Conservation (phyloP, 176 grass and related monocot genomes). For the Urochloa ruziziensis region DNA sequence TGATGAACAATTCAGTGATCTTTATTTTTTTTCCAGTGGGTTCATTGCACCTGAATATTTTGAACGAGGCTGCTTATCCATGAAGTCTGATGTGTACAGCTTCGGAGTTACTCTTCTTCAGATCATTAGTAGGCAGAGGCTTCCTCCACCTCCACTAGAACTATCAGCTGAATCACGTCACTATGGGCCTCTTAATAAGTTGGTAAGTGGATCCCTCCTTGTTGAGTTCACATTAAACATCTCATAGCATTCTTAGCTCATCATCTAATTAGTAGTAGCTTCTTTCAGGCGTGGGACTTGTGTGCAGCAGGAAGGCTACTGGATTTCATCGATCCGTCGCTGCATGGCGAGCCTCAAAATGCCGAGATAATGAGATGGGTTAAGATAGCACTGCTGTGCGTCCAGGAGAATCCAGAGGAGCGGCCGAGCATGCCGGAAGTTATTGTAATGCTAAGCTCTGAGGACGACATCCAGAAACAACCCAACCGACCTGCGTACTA, state of each 20-base stretch:
- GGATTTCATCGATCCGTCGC: neutral
- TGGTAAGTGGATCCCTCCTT: neutral
- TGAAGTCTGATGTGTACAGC: too few relatives aligned
- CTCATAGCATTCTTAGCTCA: neutral
- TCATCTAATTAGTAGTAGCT: neutral
- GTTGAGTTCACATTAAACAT: neutral
- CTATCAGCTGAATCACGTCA: too few relatives aligned
- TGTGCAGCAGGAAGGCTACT: neutral
- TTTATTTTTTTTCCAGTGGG: neutral
- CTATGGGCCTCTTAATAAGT: neutral
- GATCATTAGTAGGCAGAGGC: too few relatives aligned
- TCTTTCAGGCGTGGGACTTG: neutral
- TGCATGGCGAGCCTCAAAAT: neutral
- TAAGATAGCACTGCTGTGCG: neutral
- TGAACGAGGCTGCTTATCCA: too few relatives aligned
- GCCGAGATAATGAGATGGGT: neutral
- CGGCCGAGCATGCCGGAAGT: constrained; percentile 7
- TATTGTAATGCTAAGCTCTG: neutral
- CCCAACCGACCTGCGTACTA: neutral
- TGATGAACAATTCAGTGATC: neutral
- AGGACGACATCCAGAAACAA: neutral
- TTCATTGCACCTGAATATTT: neutral
- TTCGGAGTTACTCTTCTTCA: too few relatives aligned
- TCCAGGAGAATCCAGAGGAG: neutral
- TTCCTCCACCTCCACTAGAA: too few relatives aligned